Evolutionary conservation across 208 protist species (phyloP).

Genomic region (Balamuthia mandrillaris): DNA sequence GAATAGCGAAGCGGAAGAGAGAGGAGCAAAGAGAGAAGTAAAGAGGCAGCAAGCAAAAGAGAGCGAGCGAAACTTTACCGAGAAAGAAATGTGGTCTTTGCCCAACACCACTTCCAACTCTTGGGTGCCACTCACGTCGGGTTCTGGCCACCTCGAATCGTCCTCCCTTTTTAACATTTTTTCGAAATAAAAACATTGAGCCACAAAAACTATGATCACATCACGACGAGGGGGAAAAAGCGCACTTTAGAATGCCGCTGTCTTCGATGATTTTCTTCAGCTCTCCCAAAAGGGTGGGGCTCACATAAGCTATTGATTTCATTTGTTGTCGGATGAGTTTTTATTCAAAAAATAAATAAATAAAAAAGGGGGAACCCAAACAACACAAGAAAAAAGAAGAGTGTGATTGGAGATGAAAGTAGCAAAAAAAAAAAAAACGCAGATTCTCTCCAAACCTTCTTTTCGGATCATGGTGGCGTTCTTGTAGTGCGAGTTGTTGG

Average conservation of each 20-base stretch:
- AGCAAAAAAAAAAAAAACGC: not conserved
- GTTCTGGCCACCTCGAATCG: slow-evolving; percentile 79
- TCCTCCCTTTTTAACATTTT: slow-evolving; percentile 61
- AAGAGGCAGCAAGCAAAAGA: not conserved
- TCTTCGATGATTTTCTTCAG: slow-evolving; percentile 82
- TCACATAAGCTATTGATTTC: slow-evolving; percentile 72
- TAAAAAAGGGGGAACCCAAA: not conserved
- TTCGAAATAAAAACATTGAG: not conserved
- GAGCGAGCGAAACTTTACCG: slow-evolving; percentile 38
- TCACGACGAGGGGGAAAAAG: not conserved
- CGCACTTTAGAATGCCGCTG: slow-evolving; percentile 78
- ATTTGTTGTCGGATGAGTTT: not conserved
- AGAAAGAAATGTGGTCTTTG: slow-evolving; percentile 86
- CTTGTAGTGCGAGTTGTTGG: slow-evolving; percentile 90
- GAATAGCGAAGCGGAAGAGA: not conserved
- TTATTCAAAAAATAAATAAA: not conserved
- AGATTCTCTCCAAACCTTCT: slow-evolving; percentile 69
- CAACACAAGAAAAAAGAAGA: not conserved
- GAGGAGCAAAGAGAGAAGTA: not conserved
- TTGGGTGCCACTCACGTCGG: slow-evolving; percentile 82
- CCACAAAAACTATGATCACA: slow-evolving; percentile 1
- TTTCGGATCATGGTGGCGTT: slow-evolving; percentile 86
- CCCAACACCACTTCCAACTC: slow-evolving; percentile 84
- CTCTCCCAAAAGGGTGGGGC: slow-evolving; percentile 71
- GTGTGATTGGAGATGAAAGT: not conserved